Evolutionary conservation across 2,329 filamentous ascomycete genomes (phyloP), one percentile per base, ranked within the genome.

Genomic region (Cucurbitaria berberidis): DNA sequence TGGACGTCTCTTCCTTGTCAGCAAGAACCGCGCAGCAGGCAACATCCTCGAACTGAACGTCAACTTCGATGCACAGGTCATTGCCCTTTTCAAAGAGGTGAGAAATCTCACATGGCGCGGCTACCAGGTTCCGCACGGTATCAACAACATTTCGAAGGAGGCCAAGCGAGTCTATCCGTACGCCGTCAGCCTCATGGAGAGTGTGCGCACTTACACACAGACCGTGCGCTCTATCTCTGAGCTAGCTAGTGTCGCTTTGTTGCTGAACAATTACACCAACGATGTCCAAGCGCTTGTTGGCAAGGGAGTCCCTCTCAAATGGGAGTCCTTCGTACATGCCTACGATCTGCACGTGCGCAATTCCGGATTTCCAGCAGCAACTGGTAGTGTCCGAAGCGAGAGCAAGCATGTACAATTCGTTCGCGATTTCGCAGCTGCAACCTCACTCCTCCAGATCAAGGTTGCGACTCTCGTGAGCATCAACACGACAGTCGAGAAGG

Each of bases 161-260:
- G 96, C 95, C n/a, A 96, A 97, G 77, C 86, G 95, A 47, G 95
- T 99, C 3, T 99, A 99, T 67, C 95, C 95, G 0, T 99, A 96
- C 69, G 95, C 96, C 21, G 93, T 99, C 61, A 98, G 93, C 70
- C 79, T 99, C 62, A 99, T 99, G 92, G 95, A 99, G 77, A 98
- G 92, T 68, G 91, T 98, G n/a, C 86, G 93, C 53, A 98, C 92
- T 0, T 89, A 96, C 59, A 85, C 91, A 1, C 93, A 98, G 76
- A 97, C 92, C 0, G 88, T 89, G 64, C 87, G 91, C 26, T 86
- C 90, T 45, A 96, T 99, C 54, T 82, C 86, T 16, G 86, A 89
- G 48, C 93, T 99, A 90, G 85, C 88, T 10, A 90, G 93, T 62
- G 92, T 97, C 52, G 86, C 92, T 0, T 88, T 96, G 43, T 81